phyloP scores from a whole-genome alignment of 108 stramenopile genomes.

The Mediolabrus comicus region DNA sequence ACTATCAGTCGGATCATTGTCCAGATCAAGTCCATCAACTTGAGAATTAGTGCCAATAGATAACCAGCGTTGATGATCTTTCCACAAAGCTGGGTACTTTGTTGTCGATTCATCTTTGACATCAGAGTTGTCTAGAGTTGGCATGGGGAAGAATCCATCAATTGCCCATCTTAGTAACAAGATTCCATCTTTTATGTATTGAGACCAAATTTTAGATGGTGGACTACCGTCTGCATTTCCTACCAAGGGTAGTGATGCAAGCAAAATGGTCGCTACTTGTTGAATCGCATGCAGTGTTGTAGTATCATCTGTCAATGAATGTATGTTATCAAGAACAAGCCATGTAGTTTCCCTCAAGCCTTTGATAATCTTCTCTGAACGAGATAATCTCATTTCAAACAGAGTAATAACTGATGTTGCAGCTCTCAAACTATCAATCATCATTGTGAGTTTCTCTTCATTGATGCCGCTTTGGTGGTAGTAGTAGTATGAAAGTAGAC shows the following conservation, averaged over 20 bases:
- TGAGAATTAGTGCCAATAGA: neutral
- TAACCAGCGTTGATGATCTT: slow-evolving; percentile 26
- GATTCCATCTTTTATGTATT: slow-evolving; percentile 12
- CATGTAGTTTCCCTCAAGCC: slow-evolving; percentile 6
- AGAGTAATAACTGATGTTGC: slow-evolving; percentile 12
- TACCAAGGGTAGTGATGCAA: slow-evolving; percentile 23
- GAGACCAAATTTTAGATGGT: slow-evolving; percentile 19
- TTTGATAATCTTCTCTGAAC: slow-evolving; percentile 1
- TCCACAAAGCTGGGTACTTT: neutral
- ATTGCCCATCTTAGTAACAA: slow-evolving; percentile 27
- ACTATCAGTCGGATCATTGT: slow-evolving; percentile 11
- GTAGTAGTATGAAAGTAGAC: neutral
- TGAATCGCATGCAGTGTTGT: neutral
- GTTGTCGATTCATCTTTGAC: neutral
- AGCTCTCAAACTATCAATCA: slow-evolving; percentile 12
- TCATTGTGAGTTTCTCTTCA: neutral
- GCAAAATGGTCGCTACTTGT: slow-evolving; percentile 19
- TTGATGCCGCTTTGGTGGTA: neutral
- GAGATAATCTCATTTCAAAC: slow-evolving; percentile 26
- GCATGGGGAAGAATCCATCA: slow-evolving; percentile 29
- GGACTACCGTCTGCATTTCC: slow-evolving; percentile 18
- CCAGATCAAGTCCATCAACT: slow-evolving; percentile 10
- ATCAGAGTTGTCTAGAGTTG: neutral
- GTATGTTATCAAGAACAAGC: neutral
- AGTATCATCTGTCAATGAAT: neutral